Percentiles rank a stretch among this genome's conserved stretches.
Conservation (phyloP, 2,329 filamentous ascomycete species). For the Talaromyces sp. region DNA sequence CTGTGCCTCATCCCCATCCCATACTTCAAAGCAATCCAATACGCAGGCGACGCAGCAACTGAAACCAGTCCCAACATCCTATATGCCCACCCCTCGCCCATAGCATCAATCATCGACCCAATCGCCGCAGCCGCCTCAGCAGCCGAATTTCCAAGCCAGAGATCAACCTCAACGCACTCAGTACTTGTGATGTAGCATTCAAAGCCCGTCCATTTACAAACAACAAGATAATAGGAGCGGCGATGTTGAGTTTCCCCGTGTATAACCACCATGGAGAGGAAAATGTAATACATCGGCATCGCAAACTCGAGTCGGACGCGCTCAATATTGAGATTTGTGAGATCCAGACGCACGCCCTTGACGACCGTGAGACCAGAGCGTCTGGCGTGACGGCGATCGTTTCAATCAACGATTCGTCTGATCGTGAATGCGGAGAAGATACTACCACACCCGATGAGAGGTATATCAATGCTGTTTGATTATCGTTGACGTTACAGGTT, state of each 20-base stretch:
- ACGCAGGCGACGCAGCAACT: background rate
- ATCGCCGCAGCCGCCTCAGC: constrained; percentile 45
- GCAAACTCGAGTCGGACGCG: constrained; percentile 42
- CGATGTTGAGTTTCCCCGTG: constrained; percentile 39
- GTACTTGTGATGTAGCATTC: constrained; percentile 22
- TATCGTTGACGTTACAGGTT: constrained; percentile 35
- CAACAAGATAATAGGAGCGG: constrained; percentile 37
- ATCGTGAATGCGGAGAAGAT: constrained; percentile 40
- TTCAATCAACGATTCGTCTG: constrained; percentile 43
- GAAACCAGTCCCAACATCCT: background rate
- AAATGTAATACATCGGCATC: constrained; percentile 27
- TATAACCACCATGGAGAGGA: constrained; percentile 27
- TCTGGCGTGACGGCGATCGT: constrained; percentile 39
- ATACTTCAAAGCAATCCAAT: background rate
- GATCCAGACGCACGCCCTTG: constrained; percentile 36
- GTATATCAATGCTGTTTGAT: constrained; percentile 44
- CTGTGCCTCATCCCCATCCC: background rate
- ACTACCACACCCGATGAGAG: constrained; percentile 44
- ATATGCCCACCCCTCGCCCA: constrained; percentile 29
- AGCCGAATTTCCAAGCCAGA: constrained; percentile 36
- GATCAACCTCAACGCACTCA: constrained; percentile 3
- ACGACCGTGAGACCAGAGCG: constrained; percentile 32
- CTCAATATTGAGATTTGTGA: constrained; percentile 45
- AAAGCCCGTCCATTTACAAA: constrained; percentile 41
- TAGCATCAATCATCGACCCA: constrained; percentile 39